Base-by-base conservation (phyloP, 805 yeast species). In the Torulaspora delbrueckii region DNA sequence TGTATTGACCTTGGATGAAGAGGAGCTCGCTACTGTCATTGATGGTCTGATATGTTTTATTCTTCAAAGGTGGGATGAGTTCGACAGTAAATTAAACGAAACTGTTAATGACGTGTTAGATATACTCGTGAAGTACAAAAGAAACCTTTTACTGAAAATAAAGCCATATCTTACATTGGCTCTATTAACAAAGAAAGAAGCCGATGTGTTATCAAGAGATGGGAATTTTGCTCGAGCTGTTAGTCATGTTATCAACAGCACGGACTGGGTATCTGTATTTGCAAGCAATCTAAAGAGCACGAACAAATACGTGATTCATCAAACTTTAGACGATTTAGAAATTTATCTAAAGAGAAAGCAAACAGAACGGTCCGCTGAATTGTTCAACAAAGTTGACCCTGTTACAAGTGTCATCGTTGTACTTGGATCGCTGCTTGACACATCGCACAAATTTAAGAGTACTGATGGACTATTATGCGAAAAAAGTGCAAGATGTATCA, bases 21-120 rank as follows among this genome's bases (percentile, higher is more conserved):
- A 74, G 2, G 80, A 82, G 48, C 68, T 86, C 31, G 75, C 77
- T 0, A 79, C 86, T 1, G 71, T 90, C 27, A 73, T 86, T 33
- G 95, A 88, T 60, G 76, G 86, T 31, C 73, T 89, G 0, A 72
- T 88, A 9, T 82, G 96, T 1, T 74, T 85, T 31, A 72, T 88
- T 19, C 71, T 85, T 33, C 93, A 86, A 59, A 76, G 76, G 45
- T 88, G 89, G 79, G 57, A 60, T 1, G 46, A 52, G 0, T 79
- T 89, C 48, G 71, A 74, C 32, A 57, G 57, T 4, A 72, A 72
- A 25, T 73, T 84, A 8, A 77, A 77, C 53, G 45, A 53, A 0
- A 64, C 75, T n/a, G 82, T 86, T 0, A 70, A 71, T 43, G 72
- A 71, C 16, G 73, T 86, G 8, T 62, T 87, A 33, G 67, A 57